Percentiles rank a stretch among this genome's conserved stretches.
phyloP scores from a whole-genome alignment of 345 rosid species.

The Geranium brycei region DNA sequence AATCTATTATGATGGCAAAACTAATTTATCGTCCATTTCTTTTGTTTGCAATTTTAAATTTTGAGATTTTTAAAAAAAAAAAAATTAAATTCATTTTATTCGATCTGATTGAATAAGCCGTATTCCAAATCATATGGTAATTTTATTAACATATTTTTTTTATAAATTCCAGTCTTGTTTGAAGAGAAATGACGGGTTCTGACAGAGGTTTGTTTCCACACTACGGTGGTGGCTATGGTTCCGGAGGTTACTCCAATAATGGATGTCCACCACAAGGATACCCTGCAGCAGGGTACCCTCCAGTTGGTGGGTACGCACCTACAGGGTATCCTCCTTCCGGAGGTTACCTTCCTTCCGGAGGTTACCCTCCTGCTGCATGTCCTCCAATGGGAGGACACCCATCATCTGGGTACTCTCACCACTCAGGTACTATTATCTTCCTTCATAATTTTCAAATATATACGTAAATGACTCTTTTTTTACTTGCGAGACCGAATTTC shows the following conservation, averaged over 20 bases:
- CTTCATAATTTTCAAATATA: slow-evolving; percentile 19
- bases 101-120: too few species aligned
- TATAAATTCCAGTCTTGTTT: too few species aligned
- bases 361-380: slow-evolving; percentile 29
- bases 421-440: slow-evolving; percentile 32
- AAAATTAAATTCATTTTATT: too few species aligned
- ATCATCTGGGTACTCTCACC: slow-evolving; percentile 23
- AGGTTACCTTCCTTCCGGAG: slow-evolving; percentile 47
- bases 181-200: slow-evolving; percentile 18
- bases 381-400: slow-evolving; percentile 17
- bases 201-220: slow-evolving; percentile 24
- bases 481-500: background rate
- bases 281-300: slow-evolving; percentile 27
- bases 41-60: too few species aligned
- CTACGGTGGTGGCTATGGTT: slow-evolving; percentile 16
- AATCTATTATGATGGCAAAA: too few species aligned
- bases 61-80: too few species aligned
- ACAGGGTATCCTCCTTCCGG: slow-evolving; percentile 49
- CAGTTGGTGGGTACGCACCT: slow-evolving; percentile 26
- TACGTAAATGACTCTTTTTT: background rate
- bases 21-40: too few species aligned
- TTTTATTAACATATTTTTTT: too few species aligned
- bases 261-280: slow-evolving; percentile 32
- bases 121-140: too few species aligned
- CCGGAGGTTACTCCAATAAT: slow-evolving; percentile 25